Evolutionary conservation across 2,329 filamentous ascomycete species (phyloP).

Genomic region (Trichophaea hybrida): DNA sequence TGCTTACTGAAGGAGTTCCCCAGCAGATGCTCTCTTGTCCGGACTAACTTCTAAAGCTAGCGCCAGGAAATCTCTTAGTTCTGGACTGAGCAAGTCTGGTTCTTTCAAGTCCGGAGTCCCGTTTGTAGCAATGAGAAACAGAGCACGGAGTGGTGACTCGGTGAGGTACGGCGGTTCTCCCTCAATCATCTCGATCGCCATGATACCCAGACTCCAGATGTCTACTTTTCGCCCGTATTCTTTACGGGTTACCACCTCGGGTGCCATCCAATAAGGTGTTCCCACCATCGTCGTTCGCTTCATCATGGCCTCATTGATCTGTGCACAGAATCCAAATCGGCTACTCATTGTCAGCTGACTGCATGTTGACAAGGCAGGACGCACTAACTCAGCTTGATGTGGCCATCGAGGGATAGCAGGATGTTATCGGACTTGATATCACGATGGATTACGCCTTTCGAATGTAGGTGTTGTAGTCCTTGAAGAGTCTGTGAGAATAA

Average conservation of each 20-base stretch:
- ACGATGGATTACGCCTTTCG: conserved; percentile 93
- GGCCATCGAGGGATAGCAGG: conserved; percentile 78
- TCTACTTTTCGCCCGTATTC: conserved; percentile 98
- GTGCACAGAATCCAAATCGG: conserved; percentile 96
- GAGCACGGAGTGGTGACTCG: conserved; percentile 77
- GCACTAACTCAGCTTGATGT: conserved; percentile 85
- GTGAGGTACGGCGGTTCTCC: conserved; percentile 94
- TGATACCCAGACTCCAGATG: conserved; percentile 96
- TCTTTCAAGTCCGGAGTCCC: conserved; percentile 93
- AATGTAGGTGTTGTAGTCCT: conserved; percentile 87
- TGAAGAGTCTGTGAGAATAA: conserved; percentile 48
- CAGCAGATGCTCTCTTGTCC: conserved; percentile 87
- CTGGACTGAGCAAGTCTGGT: conserved; percentile 61
- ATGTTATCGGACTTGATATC: conserved; percentile 99
- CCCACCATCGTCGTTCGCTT: conserved; percentile 99
- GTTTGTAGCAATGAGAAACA: conserved; percentile 94
- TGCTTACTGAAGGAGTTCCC: conserved; percentile 72
- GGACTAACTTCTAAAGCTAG: conserved; percentile 94
- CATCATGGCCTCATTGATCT: conserved; percentile 92
- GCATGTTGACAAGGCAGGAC: neutral
- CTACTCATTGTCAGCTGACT: conserved; percentile 32
- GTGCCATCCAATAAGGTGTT: conserved; percentile 99
- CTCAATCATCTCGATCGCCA: conserved; percentile 99
- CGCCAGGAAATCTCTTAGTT: conserved; percentile 83
- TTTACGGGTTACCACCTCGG: conserved; percentile 91